Conservation (phyloP, 495 filamentous ascomycete genomes). For the Penicillium psychrofluorescens region DNA sequence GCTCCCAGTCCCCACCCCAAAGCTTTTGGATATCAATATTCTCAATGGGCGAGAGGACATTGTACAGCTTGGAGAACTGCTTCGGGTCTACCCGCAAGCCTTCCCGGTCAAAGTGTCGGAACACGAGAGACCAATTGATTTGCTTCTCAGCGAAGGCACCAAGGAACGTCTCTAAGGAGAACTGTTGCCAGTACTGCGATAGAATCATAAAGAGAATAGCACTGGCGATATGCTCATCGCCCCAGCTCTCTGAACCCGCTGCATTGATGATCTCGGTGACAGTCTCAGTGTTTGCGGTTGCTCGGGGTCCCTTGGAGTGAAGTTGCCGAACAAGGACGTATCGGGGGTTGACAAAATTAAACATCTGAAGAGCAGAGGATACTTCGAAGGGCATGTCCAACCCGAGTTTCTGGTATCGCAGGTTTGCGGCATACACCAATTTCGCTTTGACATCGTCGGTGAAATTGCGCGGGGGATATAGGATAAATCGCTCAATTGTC, state of each 20-base stretch:
- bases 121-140: constrained; percentile 76
- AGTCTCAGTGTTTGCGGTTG: constrained; percentile 45
- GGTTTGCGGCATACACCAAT: constrained; percentile 56
- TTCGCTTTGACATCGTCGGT: constrained; percentile 64
- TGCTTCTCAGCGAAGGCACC: constrained; percentile 49
- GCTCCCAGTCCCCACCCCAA: constrained; percentile 87
- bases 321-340: constrained; percentile 70
- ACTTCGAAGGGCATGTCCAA: constrained; percentile 63
- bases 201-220: constrained; percentile 78
- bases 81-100: constrained; percentile 63
- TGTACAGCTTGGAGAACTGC: constrained; percentile 76
- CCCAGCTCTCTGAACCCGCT: constrained; percentile 60
- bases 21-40: constrained; percentile 71
- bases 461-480: constrained; percentile 75
- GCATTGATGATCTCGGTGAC: constrained; percentile 57
- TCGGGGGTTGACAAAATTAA: constrained; percentile 57
- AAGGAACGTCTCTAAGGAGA: constrained; percentile 69
- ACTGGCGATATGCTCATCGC: constrained; percentile 73
- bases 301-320: constrained; percentile 61
- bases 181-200: constrained; percentile 55
- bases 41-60: constrained; percentile 62
- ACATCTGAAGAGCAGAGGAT: constrained; percentile 64
- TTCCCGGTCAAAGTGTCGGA: constrained; percentile 77
- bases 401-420: constrained; percentile 57
- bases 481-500: constrained; percentile 73